These are phyloP conservation scores for Lentinula lateritia DNA, from an alignment of 768 basidiomycete genomes.

Conservation along the genomic window DNA sequence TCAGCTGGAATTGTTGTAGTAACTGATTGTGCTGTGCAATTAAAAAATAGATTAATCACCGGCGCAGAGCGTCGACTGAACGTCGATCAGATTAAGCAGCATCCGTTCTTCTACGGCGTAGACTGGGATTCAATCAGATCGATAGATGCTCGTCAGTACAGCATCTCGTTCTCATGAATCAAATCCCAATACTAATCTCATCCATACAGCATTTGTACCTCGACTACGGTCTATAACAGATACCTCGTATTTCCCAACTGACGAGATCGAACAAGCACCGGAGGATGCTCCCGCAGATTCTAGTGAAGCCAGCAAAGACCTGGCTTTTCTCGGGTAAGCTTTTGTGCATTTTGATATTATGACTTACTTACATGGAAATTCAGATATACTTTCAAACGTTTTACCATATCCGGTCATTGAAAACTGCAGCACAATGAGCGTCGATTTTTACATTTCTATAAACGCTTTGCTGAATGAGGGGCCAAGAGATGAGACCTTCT, in stretches of 20 bases:
- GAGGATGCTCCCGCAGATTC: slow-evolving; percentile 37
- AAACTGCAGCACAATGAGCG: not conserved
- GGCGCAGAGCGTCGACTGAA: slow-evolving; percentile 72
- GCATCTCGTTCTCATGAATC: not conserved
- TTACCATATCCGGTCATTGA: slow-evolving; percentile 33
- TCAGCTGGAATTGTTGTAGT: not conserved
- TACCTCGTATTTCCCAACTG: slow-evolving; percentile 97
- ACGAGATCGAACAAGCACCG: slow-evolving; percentile 78
- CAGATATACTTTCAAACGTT: slow-evolving; percentile 79
- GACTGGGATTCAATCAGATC: slow-evolving; percentile 85
- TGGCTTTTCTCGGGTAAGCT: slow-evolving; percentile 62
- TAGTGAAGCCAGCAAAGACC: slow-evolving; percentile 44
- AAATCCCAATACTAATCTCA: not conserved
- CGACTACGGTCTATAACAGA: slow-evolving; percentile 90
- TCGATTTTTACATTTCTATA: not conserved
- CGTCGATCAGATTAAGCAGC: slow-evolving; percentile 85
- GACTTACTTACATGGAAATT: too few relatives aligned
- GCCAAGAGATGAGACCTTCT: not conserved
- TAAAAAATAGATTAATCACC: slow-evolving; percentile 61
- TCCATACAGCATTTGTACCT: slow-evolving; percentile 69
- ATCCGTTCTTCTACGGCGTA: slow-evolving; percentile 94
- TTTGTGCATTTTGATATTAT: not conserved
- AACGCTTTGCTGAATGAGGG: too few relatives aligned
- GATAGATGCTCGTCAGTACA: slow-evolving; percentile 66
- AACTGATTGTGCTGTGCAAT: not conserved